A percentile compares a stretch with the other conserved stretches of the same genome.
Conservation (phyloP, 306 rosid genomes). For the Gleditsia sinensis region DNA sequence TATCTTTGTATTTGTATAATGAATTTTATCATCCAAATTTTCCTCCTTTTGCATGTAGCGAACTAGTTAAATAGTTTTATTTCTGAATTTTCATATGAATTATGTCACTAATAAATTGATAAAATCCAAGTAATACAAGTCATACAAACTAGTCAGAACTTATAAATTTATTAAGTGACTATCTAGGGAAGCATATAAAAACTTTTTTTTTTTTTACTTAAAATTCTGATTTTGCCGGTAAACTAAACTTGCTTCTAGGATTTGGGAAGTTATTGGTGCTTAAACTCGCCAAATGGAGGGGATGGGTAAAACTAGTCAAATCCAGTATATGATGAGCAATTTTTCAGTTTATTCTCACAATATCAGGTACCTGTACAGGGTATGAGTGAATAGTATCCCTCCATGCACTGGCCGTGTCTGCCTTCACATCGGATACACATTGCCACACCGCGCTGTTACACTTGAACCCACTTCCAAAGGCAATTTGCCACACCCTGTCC, state of each 20-base stretch:
- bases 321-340: neutral
- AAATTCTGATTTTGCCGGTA: too few species aligned
- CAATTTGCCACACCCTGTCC: conserved; percentile 70
- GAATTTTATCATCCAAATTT: conserved; percentile 2
- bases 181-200: too few species aligned
- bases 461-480: conserved; percentile 67
- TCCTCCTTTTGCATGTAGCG: too few species aligned
- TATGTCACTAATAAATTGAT: too few species aligned
- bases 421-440: conserved; percentile 37
- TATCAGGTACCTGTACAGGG: conserved; percentile 47
- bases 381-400: conserved; percentile 48
- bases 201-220: too few species aligned
- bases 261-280: neutral
- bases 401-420: conserved; percentile 51
- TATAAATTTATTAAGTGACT: too few species aligned
- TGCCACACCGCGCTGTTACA: conserved; percentile 66
- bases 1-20: conserved; percentile 6
- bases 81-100: too few species aligned
- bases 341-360: conserved; percentile 28
- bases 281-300: neutral
- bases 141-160: too few species aligned
- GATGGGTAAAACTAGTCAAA: conserved; percentile 11
- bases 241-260: too few species aligned
- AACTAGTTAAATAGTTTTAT: too few species aligned
- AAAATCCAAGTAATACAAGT: too few species aligned